Evolutionary conservation across 495 filamentous ascomycete genomes (phyloP).

Genomic region (Xylaria longipes): DNA sequence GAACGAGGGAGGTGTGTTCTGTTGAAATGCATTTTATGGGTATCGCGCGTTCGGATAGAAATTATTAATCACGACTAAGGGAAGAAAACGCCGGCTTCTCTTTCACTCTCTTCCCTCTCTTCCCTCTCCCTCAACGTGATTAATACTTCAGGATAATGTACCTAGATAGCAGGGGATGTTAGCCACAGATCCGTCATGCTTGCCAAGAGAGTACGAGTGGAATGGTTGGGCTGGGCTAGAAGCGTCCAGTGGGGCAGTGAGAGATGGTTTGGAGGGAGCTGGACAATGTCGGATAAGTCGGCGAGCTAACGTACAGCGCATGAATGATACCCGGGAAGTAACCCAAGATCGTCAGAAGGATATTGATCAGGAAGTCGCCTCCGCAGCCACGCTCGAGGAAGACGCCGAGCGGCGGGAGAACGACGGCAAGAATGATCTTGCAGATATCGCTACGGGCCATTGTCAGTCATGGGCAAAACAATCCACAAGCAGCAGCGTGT

Average conservation of each 20-base stretch:
- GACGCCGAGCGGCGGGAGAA: slow-evolving; percentile 88
- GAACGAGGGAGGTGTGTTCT: neutral
- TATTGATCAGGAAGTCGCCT: slow-evolving; percentile 85
- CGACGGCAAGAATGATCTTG: slow-evolving; percentile 87
- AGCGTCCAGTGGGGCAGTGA: slow-evolving; percentile 7
- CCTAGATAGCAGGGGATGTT: slow-evolving; percentile 29
- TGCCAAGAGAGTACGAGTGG: neutral
- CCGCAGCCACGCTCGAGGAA: slow-evolving; percentile 89
- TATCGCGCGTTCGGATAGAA: slow-evolving; percentile 18
- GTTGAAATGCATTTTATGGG: slow-evolving; percentile 9
- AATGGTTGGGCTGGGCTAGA: neutral
- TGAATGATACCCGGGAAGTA: slow-evolving; percentile 80
- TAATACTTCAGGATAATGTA: slow-evolving; percentile 61
- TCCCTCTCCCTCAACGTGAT: neutral
- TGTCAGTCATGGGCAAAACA: slow-evolving; percentile 3
- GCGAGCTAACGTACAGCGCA: slow-evolving; percentile 60
- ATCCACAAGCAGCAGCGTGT: slow-evolving; percentile 1
- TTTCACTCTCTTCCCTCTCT: neutral
- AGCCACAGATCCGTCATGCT: slow-evolving; percentile 17
- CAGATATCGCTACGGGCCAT: slow-evolving; percentile 70
- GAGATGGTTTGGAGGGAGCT: neutral
- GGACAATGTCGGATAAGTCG: slow-evolving; percentile 9
- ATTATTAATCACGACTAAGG: neutral
- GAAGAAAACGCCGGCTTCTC: slow-evolving; percentile 10
- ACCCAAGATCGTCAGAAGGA: slow-evolving; percentile 82